phyloP scores from a whole-genome alignment of 1,139 yeast species.

The Scheffersomyces illinoinensis region DNA sequence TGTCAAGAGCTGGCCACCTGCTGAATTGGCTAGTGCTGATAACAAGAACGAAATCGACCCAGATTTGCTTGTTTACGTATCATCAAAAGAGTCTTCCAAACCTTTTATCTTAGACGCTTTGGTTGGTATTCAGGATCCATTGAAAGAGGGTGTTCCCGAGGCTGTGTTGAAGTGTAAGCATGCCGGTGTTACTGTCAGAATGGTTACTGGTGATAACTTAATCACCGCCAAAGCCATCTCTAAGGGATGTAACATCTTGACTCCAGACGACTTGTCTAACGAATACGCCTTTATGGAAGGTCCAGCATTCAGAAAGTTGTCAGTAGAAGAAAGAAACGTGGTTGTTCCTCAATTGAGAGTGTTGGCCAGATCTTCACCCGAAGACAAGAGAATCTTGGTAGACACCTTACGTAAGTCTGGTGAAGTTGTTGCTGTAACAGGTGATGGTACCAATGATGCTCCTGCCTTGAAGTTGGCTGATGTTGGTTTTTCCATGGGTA shows the following conservation, averaged over 20 bases:
- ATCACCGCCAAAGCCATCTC: conserved; percentile 92
- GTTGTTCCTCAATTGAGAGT: conserved; percentile 77
- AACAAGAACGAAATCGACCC: conserved; percentile 49
- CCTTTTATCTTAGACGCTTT: conserved; percentile 60
- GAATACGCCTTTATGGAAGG: conserved; percentile 86
- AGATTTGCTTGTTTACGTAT: conserved; percentile 37
- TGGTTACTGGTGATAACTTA: conserved; percentile 97
- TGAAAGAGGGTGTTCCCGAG: conserved; percentile 84
- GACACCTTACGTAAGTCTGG: conserved; percentile 77
- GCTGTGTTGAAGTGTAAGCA: conserved; percentile 82
- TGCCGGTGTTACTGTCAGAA: conserved; percentile 93
- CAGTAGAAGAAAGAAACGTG: conserved; percentile 54
- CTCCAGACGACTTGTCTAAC: conserved; percentile 51
- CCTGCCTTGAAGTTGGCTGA: conserved; percentile 92
- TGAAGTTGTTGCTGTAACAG: conserved; percentile 97
- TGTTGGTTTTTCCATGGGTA: conserved; percentile 94
- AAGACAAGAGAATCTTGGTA: conserved; percentile 86
- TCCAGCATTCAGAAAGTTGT: conserved; percentile 74
- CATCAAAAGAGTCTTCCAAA: conserved; percentile 28
- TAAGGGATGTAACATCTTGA: conserved; percentile 75
- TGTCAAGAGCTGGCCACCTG: conserved; percentile 65
- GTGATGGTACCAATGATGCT: conserved; percentile 97
- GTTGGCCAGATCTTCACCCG: conserved; percentile 93
- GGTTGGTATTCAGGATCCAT: conserved; percentile 94
- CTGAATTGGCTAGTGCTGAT: conserved; percentile 28